Base-by-base conservation (phyloP, 2,329 filamentous ascomycete genomes). In the Thelonectria olida region DNA sequence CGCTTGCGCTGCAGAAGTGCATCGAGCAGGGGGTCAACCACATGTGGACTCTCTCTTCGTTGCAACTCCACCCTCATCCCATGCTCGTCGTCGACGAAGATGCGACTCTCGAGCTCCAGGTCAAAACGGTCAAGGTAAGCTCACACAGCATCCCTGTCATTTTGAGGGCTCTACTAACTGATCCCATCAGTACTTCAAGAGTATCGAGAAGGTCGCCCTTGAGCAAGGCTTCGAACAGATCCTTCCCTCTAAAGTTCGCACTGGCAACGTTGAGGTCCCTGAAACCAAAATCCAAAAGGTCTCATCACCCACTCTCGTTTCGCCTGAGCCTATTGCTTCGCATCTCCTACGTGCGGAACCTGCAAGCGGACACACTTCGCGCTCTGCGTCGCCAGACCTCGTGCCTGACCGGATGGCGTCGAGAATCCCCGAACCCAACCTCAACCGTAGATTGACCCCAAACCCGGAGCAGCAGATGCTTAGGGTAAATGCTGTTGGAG, bases 81-180 rank as follows among this genome's bases (percentile, higher is more conserved):
- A 88, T 96, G 83, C 88, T 96, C 67, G 91, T 95, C 9, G 91
- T 91, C 45, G 92, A 96, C 71, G 91, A 95, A 70, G 92, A 95
- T 73, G 89, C 90, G 15, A 92, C 90, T 1, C 79, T 90, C 13
- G 89, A 92, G 75, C 80, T 92, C 52, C 88, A 89, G 74, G 89
- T 92, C 63, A 92, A 92, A 81, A 92, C 90, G 0, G 90, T 92
- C 70, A 87, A 85, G 80, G 84, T 84, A 74, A 70, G 74, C 31
- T 19, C 13, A 22, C 15, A 17, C 3, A 39, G n/a, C 17, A 6
- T 36, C 1, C 17, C 7, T 27, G 13, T 12, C 56, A n/a, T n/a
- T 23, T 12, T 9, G 17, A 45, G 15, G 22, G 22, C 25, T 13
- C 36, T n/a, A 42, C 3, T 65, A 38, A 71, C 42, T 10, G 12